Evolutionary conservation across 2,329 filamentous ascomycete genomes (phyloP).

Genomic region (Colletotrichum chrysophilum): DNA sequence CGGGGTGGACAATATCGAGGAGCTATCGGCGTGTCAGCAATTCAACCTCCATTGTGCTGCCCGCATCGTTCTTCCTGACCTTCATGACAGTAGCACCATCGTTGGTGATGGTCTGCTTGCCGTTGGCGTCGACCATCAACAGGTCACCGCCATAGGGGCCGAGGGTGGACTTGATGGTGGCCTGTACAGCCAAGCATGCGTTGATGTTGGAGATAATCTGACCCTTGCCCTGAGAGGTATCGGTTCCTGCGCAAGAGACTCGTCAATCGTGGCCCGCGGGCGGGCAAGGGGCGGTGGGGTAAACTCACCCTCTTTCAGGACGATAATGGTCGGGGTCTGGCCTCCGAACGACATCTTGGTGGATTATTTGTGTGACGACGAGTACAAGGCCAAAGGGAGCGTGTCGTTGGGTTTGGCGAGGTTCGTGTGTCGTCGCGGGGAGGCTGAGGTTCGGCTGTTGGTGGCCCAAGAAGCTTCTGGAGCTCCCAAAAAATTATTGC

Average conservation of each 20-base stretch:
- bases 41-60: not conserved
- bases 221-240: constrained; percentile 94
- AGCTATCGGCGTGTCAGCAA: constrained; percentile 59
- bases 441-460: constrained; percentile 13
- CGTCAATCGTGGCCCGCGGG: constrained; percentile 20
- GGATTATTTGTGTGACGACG: not conserved
- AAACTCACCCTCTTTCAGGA: constrained; percentile 89
- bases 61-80: constrained; percentile 51
- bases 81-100: constrained; percentile 99
- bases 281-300: constrained; percentile 41
- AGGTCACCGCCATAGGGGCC: constrained; percentile 97
- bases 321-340: constrained; percentile 96
- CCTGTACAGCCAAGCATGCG: constrained; percentile 93
- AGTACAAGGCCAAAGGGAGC: not conserved
- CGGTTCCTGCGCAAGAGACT: constrained; percentile 72
- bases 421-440: constrained; percentile 10
- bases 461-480: constrained; percentile 40
- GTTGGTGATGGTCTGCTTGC: constrained; percentile 96
- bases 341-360: constrained; percentile 90
- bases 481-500: constrained; percentile 57
- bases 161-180: constrained; percentile 93
- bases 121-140: constrained; percentile 94
- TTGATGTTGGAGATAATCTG: constrained; percentile 99
- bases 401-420: not conserved
- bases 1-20: constrained; percentile 97